Percentiles rank a stretch among this genome's conserved stretches.
Conservation (phyloP, 192 early-diverging fungal genomes). For the Cetraspora pellucida region DNA sequence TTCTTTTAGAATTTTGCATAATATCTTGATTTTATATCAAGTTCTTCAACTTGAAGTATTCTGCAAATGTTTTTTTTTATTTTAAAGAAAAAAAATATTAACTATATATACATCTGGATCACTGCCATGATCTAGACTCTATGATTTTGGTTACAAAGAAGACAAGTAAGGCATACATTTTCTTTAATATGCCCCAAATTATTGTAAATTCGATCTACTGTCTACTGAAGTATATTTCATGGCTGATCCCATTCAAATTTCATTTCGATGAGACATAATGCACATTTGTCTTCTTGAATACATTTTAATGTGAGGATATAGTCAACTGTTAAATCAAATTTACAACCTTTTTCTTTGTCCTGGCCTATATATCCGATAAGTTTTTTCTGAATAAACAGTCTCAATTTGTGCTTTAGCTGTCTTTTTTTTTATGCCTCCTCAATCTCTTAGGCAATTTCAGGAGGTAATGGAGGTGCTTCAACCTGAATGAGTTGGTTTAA, state of each 20-base stretch:
- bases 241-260: background rate
- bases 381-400: slow-evolving; percentile 22
- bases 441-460: background rate
- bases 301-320: slow-evolving; percentile 26
- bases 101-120: no score
- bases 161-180: slow-evolving; percentile 12
- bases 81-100: no score
- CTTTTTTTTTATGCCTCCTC: slow-evolving; percentile 13
- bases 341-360: slow-evolving; percentile 10
- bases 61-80: no score
- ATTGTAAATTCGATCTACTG: slow-evolving; percentile 18
- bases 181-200: slow-evolving; percentile 17
- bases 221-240: slow-evolving; percentile 13
- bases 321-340: slow-evolving; percentile 31
- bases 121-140: background rate
- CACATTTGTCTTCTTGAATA: slow-evolving; percentile 21
- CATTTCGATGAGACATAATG: slow-evolving; percentile 26
- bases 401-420: background rate
- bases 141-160: slow-evolving; percentile 22
- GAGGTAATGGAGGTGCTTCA: slow-evolving; percentile 21
- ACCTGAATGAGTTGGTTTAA: slow-evolving; percentile 24
- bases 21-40: no score
- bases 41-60: no score
- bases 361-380: slow-evolving; percentile 17
- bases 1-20: no score